phyloP scores from a whole-genome alignment of 2,329 filamentous ascomycete genomes.

The Venturia nashicola region DNA sequence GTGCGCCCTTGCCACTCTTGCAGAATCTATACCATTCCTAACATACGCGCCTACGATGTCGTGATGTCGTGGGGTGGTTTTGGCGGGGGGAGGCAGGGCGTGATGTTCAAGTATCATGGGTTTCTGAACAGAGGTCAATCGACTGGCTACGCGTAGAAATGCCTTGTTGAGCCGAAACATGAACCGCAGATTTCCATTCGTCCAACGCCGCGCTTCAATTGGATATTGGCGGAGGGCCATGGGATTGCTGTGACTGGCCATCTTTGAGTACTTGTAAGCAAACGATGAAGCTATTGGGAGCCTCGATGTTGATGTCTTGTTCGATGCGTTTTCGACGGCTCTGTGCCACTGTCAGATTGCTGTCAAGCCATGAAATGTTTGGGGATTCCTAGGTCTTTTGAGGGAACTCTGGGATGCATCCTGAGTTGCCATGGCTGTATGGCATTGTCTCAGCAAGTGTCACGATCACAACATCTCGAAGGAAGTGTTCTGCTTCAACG shows the following conservation, averaged over 20 bases:
- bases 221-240: too few relatives aligned
- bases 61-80: not conserved
- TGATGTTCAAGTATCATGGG: not conserved
- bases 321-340: too few relatives aligned
- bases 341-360: too few relatives aligned
- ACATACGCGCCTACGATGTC: not conserved
- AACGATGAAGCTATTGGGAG: too few relatives aligned
- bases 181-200: not conserved
- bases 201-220: not conserved
- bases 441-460: not conserved
- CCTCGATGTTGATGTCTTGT: too few relatives aligned
- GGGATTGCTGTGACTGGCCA: too few relatives aligned
- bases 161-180: not conserved
- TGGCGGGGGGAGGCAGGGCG: not conserved
- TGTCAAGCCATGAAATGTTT: too few relatives aligned
- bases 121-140: not conserved
- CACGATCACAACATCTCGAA: not conserved
- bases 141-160: not conserved
- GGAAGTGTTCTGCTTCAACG: not conserved
- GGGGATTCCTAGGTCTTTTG: not conserved
- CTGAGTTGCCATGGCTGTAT: not conserved
- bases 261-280: too few relatives aligned
- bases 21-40: not conserved
- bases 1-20: not conserved
- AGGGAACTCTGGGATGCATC: not conserved